These are phyloP conservation scores for Xenoacremonium recifei DNA, from an alignment of 2,329 filamentous ascomycete genomes.

Conservation along the genomic window DNA sequence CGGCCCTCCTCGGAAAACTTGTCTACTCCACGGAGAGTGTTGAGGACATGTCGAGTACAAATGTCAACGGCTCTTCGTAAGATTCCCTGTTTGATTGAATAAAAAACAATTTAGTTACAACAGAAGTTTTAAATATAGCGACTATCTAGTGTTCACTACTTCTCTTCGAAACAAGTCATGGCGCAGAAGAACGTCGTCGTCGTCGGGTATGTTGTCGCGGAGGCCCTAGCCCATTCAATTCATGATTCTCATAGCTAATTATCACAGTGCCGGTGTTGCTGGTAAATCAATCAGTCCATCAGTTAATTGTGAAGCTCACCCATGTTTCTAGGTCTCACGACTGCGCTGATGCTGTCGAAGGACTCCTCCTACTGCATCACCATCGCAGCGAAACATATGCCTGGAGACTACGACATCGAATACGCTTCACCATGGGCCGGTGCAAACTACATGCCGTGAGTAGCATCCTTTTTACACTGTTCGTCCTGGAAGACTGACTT, in stretches of 20 bases:
- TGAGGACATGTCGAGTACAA: too few species aligned
- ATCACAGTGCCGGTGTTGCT: neutral
- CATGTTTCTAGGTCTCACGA: neutral
- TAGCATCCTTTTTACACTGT: neutral
- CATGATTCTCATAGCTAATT: neutral
- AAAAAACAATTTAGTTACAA: too few species aligned
- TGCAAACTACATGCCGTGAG: constrained; percentile 70
- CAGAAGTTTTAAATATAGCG: too few species aligned
- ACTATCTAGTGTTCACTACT: too few species aligned
- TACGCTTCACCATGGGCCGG: constrained; percentile 87
- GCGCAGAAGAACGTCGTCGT: neutral
- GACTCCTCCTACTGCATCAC: constrained; percentile 51
- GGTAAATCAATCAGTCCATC: neutral
- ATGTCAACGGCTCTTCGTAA: too few species aligned
- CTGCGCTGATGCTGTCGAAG: constrained; percentile 36
- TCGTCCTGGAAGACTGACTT: neutral
- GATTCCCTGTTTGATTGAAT: too few species aligned
- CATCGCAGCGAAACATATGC: constrained; percentile 81
- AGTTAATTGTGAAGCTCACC: neutral
- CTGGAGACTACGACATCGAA: constrained; percentile 84
- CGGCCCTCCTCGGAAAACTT: too few species aligned
- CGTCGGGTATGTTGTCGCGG: neutral
- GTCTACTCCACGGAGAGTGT: too few species aligned
- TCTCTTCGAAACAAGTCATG: too few species aligned
- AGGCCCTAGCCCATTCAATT: neutral